These are phyloP conservation scores for Cladophialophora psammophila DNA, from an alignment of 2,329 filamentous ascomycete species.

Conservation along the genomic window DNA sequence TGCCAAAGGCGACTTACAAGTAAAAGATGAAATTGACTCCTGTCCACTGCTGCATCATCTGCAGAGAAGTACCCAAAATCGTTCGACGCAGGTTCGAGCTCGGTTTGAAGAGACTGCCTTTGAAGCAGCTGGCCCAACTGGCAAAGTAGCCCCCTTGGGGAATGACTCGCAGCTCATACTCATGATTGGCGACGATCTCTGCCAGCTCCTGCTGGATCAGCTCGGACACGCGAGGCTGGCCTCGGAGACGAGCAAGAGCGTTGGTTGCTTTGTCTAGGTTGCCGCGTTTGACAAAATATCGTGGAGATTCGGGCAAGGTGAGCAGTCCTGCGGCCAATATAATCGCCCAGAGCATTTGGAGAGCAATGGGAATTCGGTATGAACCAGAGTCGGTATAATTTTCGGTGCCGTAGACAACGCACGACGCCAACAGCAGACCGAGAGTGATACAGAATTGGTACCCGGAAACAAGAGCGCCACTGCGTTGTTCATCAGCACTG, in stretches of 20 bases:
- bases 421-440: conserved; percentile 76
- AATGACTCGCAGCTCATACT: conserved; percentile 74
- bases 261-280: conserved; percentile 69
- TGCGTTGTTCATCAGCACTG: conserved; percentile 71
- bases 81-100: conserved; percentile 68
- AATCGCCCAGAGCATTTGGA: conserved; percentile 82
- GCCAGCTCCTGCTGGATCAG: conserved; percentile 76
- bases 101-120: conserved; percentile 60
- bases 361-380: conserved; percentile 80
- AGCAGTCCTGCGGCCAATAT: conserved; percentile 74
- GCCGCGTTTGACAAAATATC: conserved; percentile 83
- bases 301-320: conserved; percentile 82
- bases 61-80: conserved; percentile 73
- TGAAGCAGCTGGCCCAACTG: conserved; percentile 71
- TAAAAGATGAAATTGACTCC: conserved; percentile 95
- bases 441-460: conserved; percentile 87
- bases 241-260: conserved; percentile 73
- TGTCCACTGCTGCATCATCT: conserved; percentile 84
- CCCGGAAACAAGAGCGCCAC: conserved; percentile 67
- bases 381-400: conserved; percentile 67
- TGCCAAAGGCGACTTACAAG: conserved; percentile 47
- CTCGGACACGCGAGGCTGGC: conserved; percentile 66
- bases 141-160: conserved; percentile 32
- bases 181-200: conserved; percentile 88
- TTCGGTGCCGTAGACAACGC: conserved; percentile 75